Percentiles rank a stretch among this genome's conserved stretches.
phyloP scores from a whole-genome alignment of 2,329 filamentous ascomycete genomes.

The Sarocladium oryzae region DNA sequence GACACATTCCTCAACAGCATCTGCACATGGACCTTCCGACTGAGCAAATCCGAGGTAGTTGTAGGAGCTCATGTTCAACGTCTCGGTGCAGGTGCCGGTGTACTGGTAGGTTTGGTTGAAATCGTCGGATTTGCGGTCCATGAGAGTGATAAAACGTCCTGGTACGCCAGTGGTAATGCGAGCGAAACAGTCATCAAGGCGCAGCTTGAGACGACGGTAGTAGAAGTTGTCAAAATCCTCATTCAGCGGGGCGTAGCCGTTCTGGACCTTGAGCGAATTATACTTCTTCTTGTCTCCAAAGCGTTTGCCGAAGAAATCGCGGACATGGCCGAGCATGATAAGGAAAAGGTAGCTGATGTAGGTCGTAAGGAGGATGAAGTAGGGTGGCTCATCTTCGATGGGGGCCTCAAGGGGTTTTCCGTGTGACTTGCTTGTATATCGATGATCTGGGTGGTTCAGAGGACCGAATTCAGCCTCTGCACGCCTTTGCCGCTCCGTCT shows the following conservation, averaged over 20 bases:
- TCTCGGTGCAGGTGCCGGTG: conserved; percentile 87
- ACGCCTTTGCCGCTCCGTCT: conserved; percentile 67
- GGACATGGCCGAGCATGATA: conserved; percentile 89
- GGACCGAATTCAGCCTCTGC: conserved; percentile 90
- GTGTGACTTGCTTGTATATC: conserved; percentile 83
- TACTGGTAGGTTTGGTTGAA: conserved; percentile 87
- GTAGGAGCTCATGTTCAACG: conserved; percentile 98
- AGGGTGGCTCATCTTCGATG: conserved; percentile 90
- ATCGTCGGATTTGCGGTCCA: conserved; percentile 86
- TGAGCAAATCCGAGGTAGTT: conserved; percentile 99
- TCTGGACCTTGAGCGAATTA: conserved; percentile 70
- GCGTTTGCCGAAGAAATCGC: conserved; percentile 96
- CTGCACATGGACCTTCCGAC: conserved; percentile 92
- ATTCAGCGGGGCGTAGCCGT: conserved; percentile 92
- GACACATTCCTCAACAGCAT: conserved; percentile 80
- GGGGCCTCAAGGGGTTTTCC: conserved; percentile 75
- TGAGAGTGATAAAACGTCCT: conserved; percentile 84
- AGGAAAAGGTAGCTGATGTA: conserved; percentile 97
- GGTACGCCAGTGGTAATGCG: conserved; percentile 89
- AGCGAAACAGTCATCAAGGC: conserved; percentile 95
- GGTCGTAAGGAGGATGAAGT: conserved; percentile 94
- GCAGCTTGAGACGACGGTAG: conserved; percentile 81
- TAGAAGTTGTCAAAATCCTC: conserved; percentile 99
- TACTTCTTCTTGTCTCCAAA: conserved; percentile 81
- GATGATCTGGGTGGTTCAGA: conserved; percentile 69